Conservation (phyloP, 257 asterid species). For the Fraxinus excelsior region DNA sequence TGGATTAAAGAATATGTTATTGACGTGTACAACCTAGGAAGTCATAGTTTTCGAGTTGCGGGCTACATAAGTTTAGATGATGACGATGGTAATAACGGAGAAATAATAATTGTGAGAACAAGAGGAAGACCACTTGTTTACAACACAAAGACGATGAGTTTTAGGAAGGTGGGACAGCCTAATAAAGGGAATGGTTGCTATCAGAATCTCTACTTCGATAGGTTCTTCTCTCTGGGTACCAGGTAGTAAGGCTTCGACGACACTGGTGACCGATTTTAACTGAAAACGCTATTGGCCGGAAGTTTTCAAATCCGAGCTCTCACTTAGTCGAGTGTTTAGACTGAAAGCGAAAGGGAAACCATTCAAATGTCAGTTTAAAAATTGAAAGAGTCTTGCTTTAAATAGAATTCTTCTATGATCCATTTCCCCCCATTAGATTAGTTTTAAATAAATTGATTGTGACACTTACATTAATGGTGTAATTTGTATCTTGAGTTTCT, state of each 20-base stretch:
- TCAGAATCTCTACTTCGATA: constrained; percentile 10
- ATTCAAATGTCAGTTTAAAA: too few relatives aligned
- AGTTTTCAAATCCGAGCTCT: neutral
- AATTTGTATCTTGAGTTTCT: too few relatives aligned
- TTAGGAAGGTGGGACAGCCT: neutral
- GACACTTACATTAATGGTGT: neutral
- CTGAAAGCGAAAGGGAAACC: neutral
- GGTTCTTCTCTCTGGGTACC: constrained; percentile 10
- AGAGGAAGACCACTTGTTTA: neutral
- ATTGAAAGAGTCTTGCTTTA: too few relatives aligned
- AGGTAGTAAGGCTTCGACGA: neutral
- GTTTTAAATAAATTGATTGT: too few relatives aligned
- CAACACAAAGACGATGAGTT: constrained; percentile 4
- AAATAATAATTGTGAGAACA: constrained; percentile 1
- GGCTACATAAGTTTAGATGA: neutral
- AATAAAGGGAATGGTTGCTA: neutral
- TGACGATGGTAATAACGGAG: constrained; percentile 6
- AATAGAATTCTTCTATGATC: too few relatives aligned
- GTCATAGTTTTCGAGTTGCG: neutral
- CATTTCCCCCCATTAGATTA: too few relatives aligned
- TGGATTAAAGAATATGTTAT: constrained; percentile 9
- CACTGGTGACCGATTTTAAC: neutral
- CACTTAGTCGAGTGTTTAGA: neutral
- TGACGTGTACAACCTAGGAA: neutral
- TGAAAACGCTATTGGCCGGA: neutral